Evolutionary conservation across 2,329 filamentous ascomycete species (phyloP), one percentile per base, ranked within the genome.

Genomic region (Clarireedia hainanense): DNA sequence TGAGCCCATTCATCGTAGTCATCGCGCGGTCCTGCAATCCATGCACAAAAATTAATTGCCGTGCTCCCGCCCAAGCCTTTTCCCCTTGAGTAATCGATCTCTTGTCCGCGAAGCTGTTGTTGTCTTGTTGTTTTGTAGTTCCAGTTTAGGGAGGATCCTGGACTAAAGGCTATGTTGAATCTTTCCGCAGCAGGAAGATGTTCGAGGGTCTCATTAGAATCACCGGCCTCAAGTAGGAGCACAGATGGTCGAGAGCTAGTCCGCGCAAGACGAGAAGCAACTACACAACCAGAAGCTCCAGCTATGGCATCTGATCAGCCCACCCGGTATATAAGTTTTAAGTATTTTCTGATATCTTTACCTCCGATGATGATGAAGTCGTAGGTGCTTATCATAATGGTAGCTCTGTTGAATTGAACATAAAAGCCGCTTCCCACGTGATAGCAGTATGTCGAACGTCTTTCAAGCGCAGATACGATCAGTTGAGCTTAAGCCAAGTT

Each of bases 151-250:
- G 40, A 17, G 1, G 40, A 43, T 7, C 74, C 71, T 5, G 70
- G 70, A 78, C 75, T 67, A 40, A 77, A 75, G 0, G 77, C 78
- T 2, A 70, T 50, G 65, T 63, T 61, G 68, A 76, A 85, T 52
- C 81, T 75, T 63, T 84, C 74, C 20, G 74, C 79, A 55, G 75
- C 72, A 20, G 40, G 40, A 23, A 43, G 40, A 5, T 77, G 68
- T 10, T 70, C 66, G 6, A 65, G 69, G 54, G 77, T 74, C 1
- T 75, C 72, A 48, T 80, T 77, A 9, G 62, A 62, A 14, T 27
- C 55, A 20, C 83, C 83, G 2, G 81, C 81, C 67, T 86, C 83
- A 4, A 85, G 68, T 0, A 86, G 72, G 2, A 85, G 74, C 1
- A 85, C 75, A 1, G 66, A 72, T 0, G 81, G 81, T 7, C 68